These are phyloP conservation scores for Zygotorulaspora mrakii DNA, from an alignment of 1,139 yeast species.

Conservation along the genomic window DNA sequence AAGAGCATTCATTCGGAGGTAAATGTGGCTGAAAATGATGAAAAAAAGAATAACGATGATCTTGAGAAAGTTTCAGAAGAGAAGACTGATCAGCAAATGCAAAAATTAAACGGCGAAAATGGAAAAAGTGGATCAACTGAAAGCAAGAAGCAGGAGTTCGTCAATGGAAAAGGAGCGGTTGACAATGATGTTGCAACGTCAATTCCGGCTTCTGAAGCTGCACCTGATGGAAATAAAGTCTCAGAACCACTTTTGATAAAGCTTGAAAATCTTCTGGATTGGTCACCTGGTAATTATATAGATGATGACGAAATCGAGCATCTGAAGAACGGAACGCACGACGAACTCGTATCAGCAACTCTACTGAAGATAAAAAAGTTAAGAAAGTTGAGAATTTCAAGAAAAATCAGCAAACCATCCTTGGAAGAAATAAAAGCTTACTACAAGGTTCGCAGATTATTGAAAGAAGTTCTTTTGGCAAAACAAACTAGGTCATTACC, in stretches of 20 bases:
- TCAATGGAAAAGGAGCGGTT: conserved; percentile 13
- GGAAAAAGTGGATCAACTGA: neutral
- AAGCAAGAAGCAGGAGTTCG: neutral
- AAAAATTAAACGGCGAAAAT: neutral
- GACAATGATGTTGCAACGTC: conserved; percentile 28
- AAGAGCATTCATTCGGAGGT: too few relatives aligned
- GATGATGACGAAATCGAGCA: conserved; percentile 53
- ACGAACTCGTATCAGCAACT: conserved; percentile 53
- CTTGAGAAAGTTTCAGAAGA: neutral
- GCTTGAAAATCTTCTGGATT: conserved; percentile 47
- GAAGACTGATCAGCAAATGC: neutral
- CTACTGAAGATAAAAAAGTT: conserved; percentile 57
- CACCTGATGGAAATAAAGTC: conserved; percentile 3
- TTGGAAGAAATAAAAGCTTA: conserved; percentile 49
- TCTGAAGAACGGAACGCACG: conserved; percentile 45
- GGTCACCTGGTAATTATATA: conserved; percentile 52
- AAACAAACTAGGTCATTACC: conserved; percentile 30
- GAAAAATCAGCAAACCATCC: conserved; percentile 41
- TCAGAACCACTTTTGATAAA: conserved; percentile 38
- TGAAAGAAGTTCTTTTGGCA: conserved; percentile 44
- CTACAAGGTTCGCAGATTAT: conserved; percentile 47
- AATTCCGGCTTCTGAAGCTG: conserved; percentile 4
- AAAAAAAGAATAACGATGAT: conserved; percentile 13
- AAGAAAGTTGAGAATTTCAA: conserved; percentile 54
- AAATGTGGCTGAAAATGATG: conserved; percentile 15